Conservation (phyloP, 345 rosid genomes). For the Syzygium aromaticum region DNA sequence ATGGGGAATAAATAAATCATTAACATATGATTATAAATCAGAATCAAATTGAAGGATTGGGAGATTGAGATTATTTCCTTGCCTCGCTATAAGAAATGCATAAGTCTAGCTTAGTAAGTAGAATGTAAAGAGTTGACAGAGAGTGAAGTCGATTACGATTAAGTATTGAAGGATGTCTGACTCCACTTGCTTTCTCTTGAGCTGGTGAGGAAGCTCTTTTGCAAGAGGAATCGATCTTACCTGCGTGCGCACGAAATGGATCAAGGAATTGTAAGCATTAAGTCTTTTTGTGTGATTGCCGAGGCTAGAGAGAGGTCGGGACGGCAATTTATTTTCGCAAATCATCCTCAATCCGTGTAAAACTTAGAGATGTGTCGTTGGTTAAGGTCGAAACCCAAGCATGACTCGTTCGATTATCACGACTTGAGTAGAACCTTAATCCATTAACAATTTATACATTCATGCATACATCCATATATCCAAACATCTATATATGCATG, state of each 20-base stretch:
- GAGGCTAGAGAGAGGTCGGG: neutral
- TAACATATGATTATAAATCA: neutral
- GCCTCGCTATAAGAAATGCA: neutral
- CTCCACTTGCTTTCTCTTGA: constrained; percentile 21
- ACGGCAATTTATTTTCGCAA: neutral
- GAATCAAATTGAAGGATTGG: neutral
- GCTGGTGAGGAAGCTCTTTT: constrained; percentile 33
- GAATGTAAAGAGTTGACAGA: neutral
- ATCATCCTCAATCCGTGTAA: neutral
- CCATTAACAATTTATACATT: neutral
- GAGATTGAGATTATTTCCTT: neutral
- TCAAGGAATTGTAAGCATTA: neutral
- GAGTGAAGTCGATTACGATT: constrained; percentile 29
- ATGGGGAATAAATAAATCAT: neutral
- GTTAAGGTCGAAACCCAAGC: neutral
- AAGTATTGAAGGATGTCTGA: constrained; percentile 24
- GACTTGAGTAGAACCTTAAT: neutral
- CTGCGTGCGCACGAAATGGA: constrained; percentile 8
- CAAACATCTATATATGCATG: neutral
- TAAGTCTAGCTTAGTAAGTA: neutral
- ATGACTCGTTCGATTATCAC: neutral
- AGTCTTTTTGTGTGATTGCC: neutral
- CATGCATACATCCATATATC: neutral
- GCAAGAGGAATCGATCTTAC: constrained; percentile 46
- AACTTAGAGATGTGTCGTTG: neutral